A percentile compares a stretch with the other conserved stretches of the same genome.
These are phyloP conservation scores for Ambrosiella beaveri DNA, from an alignment of 2,329 filamentous ascomycete species.

Conservation along the genomic window DNA sequence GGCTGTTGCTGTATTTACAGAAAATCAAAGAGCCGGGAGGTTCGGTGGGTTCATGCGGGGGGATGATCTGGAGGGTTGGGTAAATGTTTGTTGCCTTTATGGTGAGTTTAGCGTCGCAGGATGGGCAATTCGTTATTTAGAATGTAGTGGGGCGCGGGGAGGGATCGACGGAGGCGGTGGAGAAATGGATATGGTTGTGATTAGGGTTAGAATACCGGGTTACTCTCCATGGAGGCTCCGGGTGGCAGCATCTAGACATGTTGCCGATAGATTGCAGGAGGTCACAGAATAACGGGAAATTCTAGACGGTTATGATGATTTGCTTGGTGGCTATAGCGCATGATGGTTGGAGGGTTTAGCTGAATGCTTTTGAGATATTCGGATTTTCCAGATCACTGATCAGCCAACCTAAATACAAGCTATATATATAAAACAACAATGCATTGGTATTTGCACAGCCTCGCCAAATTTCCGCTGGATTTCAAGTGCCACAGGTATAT, in stretches of 20 bases:
- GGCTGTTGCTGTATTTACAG: not conserved
- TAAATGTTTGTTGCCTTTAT: not conserved
- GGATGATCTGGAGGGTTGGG: not conserved
- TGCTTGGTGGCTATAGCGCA: too few species aligned
- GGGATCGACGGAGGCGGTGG: not conserved
- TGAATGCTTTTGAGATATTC: too few species aligned
- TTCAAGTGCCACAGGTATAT: not conserved
- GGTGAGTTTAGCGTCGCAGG: not conserved
- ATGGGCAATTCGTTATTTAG: not conserved
- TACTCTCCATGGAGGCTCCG: too few species aligned
- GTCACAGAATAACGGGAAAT: too few species aligned
- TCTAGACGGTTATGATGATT: too few species aligned
- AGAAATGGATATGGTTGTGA: not conserved
- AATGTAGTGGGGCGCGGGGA: not conserved
- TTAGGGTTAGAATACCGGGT: not conserved
- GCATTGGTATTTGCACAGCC: slow-evolving; percentile 9
- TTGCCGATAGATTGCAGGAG: too few species aligned
- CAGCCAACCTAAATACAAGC: not conserved
- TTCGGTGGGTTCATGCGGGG: not conserved
- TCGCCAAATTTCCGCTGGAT: slow-evolving; percentile 11
- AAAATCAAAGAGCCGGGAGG: not conserved
- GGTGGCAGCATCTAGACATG: too few species aligned
- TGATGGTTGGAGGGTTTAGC: too few species aligned
- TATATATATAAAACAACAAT: not conserved
- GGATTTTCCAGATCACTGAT: not conserved